These are phyloP conservation scores for Pilaira anomala DNA, from an alignment of 192 early-diverging fungal species.

Conservation along the genomic window DNA sequence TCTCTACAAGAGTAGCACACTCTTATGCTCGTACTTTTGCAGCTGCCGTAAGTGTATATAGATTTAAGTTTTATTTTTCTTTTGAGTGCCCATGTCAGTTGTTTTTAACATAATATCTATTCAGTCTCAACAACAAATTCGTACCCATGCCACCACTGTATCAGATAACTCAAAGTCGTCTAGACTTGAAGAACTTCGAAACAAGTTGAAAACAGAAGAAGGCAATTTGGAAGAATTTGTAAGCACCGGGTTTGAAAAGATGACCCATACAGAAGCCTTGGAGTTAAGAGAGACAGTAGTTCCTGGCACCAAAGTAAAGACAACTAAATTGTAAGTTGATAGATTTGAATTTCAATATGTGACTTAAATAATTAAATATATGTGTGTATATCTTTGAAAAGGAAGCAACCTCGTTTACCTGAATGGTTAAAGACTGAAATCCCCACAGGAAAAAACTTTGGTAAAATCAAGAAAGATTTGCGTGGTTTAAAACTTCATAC, in stretches of 20 bases:
- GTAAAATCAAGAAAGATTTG: conserved; percentile 84
- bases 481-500: conserved; percentile 94
- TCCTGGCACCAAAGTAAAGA: conserved; percentile 35
- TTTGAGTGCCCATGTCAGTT: not conserved
- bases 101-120: not conserved
- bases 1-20: not conserved
- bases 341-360: too few relatives aligned
- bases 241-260: conserved; percentile 39
- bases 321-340: conserved; percentile 32
- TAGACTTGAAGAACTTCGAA: conserved; percentile 40
- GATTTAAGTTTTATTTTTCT: not conserved
- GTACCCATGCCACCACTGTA: conserved; percentile 25
- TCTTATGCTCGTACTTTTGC: too few relatives aligned
- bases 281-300: conserved; percentile 55
- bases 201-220: conserved; percentile 43
- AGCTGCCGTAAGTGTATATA: not conserved
- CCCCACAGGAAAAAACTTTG: conserved; percentile 75
- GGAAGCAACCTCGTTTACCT: conserved; percentile 69
- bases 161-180: conserved; percentile 33
- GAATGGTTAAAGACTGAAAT: conserved; percentile 95
- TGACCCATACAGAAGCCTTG: conserved; percentile 56
- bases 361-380: too few relatives aligned
- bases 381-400: conserved; percentile 2
- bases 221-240: conserved; percentile 56
- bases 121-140: conserved; percentile 11